These are phyloP conservation scores for Gymnopus androsaceus DNA, from an alignment of 1,284 basidiomycete species.

Conservation along the genomic window DNA sequence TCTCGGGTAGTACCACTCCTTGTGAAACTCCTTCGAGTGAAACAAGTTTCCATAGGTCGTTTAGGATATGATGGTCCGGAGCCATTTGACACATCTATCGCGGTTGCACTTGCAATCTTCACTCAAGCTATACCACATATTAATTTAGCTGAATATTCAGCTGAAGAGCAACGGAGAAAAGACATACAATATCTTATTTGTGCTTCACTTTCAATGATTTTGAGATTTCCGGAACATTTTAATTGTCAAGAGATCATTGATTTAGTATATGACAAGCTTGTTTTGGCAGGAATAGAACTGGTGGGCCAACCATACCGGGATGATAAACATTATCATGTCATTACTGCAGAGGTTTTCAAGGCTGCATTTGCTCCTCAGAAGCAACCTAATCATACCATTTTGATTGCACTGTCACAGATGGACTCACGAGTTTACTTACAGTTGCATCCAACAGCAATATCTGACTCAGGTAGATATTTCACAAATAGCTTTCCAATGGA, in stretches of 20 bases:
- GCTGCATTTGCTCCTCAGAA: not conserved
- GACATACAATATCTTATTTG: conserved; percentile 12
- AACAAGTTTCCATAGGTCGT: not conserved
- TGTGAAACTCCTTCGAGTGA: conserved; percentile 11
- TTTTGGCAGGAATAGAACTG: not conserved
- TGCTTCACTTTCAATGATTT: conserved; percentile 8
- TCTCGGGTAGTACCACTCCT: conserved; percentile 8
- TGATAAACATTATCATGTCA: not conserved
- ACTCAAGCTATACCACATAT: conserved; percentile 2
- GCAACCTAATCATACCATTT: not conserved
- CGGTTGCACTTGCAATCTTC: conserved; percentile 12
- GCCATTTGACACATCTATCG: conserved; percentile 10
- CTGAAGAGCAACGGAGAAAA: not conserved
- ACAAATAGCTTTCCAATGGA: not conserved
- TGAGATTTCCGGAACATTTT: conserved; percentile 9
- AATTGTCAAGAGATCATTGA: not conserved
- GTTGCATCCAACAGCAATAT: not conserved
- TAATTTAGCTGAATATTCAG: not conserved
- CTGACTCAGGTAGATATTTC: not conserved
- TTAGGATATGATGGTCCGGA: not conserved
- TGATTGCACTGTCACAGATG: not conserved
- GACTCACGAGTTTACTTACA: not conserved
- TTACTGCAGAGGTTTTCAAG: not conserved
- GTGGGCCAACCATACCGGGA: not conserved
- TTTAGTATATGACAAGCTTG: not conserved